These are phyloP conservation scores for Colletotrichum agaves DNA, from an alignment of 2,329 filamentous ascomycete species.

Conservation along the genomic window DNA sequence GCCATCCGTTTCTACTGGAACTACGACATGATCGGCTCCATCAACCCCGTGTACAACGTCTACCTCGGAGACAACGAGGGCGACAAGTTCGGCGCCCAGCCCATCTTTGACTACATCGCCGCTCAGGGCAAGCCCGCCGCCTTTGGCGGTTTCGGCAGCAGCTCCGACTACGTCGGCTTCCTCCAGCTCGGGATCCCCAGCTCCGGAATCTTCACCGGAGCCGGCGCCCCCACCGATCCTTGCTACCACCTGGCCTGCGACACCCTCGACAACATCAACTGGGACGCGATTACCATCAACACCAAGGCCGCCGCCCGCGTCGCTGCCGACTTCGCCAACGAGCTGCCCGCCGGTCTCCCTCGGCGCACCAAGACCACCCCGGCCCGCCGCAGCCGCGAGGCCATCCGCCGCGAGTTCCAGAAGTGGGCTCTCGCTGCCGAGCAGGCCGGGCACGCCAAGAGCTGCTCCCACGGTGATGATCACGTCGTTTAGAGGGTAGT, in stretches of 20 bases:
- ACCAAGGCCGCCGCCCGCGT: slow-evolving; percentile 61
- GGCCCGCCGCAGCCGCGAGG: slow-evolving; percentile 33
- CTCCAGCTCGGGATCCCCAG: slow-evolving; percentile 52
- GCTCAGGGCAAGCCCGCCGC: slow-evolving; percentile 47
- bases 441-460: slow-evolving; percentile 36
- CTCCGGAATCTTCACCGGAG: slow-evolving; percentile 54
- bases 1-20: slow-evolving; percentile 76
- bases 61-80: slow-evolving; percentile 52
- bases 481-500: neutral
- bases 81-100: slow-evolving; percentile 49
- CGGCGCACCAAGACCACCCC: slow-evolving; percentile 44
- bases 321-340: slow-evolving; percentile 52
- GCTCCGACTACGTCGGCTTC: slow-evolving; percentile 56
- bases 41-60: slow-evolving; percentile 51
- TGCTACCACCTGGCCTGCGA: slow-evolving; percentile 56
- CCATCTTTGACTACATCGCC: slow-evolving; percentile 49
- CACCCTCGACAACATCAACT: slow-evolving; percentile 53
- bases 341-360: slow-evolving; percentile 48
- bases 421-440: slow-evolving; percentile 38
- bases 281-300: slow-evolving; percentile 52
- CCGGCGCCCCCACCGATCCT: slow-evolving; percentile 47
- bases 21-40: slow-evolving; percentile 75
- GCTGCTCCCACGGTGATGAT: slow-evolving; percentile 34
- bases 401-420: slow-evolving; percentile 39
- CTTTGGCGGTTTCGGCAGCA: slow-evolving; percentile 48